Conservation (phyloP, 441 rosid genomes). For the Corymbia calophylla region DNA sequence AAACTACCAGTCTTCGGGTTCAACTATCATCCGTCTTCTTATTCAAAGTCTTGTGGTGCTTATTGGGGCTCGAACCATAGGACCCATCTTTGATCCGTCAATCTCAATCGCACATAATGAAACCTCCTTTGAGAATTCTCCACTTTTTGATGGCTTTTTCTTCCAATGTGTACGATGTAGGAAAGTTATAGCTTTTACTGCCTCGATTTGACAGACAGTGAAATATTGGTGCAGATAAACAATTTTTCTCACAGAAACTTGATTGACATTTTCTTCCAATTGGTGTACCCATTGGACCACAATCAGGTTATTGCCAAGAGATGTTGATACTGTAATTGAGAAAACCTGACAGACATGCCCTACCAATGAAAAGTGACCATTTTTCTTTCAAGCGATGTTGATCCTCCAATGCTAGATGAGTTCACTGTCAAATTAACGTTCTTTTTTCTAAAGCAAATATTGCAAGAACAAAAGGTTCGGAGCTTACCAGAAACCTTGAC, state of each 20-base stretch:
- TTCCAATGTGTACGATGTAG: neutral
- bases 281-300: neutral
- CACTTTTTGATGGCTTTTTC: neutral
- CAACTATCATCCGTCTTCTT: neutral
- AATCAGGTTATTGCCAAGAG: neutral
- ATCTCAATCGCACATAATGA: neutral
- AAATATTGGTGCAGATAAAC: neutral
- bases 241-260: neutral
- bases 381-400: neutral
- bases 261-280: too few relatives aligned
- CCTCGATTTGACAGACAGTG: neutral
- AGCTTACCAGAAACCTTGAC: conserved; percentile 56
- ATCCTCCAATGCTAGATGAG: neutral
- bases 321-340: neutral
- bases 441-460: neutral
- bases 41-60: neutral
- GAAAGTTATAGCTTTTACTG: neutral
- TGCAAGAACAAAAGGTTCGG: neutral
- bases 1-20: neutral
- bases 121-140: neutral
- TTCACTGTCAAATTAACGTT: neutral
- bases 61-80: neutral
- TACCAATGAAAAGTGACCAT: neutral
- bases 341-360: neutral
- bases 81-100: neutral